Conservation (phyloP, 495 filamentous ascomycete species). For the Thermothielavioides terrestris region DNA sequence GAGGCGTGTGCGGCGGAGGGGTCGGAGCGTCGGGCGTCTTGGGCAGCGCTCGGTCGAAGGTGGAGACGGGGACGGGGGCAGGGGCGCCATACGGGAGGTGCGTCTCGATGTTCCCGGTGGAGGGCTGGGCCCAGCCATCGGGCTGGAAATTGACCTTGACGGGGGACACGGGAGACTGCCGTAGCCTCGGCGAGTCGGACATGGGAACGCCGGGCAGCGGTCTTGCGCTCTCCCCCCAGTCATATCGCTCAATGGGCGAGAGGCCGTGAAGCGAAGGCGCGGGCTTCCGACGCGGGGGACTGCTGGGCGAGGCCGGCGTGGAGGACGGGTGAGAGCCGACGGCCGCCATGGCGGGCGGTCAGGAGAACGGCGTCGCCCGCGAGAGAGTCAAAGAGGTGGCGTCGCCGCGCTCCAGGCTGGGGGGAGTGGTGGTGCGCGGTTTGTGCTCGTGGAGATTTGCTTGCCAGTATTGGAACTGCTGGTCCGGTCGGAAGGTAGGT, state of each 20-base stretch:
- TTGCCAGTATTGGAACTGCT: no score
- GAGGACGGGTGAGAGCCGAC: conserved; percentile 29
- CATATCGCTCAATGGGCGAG: conserved; percentile 28
- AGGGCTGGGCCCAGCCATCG: conserved; percentile 34
- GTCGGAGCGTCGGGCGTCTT: conserved; percentile 31
- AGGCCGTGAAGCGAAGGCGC: conserved; percentile 23
- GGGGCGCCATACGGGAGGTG: conserved; percentile 8
- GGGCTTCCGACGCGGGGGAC: conserved; percentile 36
- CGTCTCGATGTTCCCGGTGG: conserved; percentile 35
- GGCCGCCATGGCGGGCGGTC: conserved; percentile 36
- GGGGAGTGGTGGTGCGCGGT: background rate
- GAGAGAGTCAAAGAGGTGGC: background rate
- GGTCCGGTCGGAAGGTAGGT: no score
- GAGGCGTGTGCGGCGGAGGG: conserved; percentile 31
- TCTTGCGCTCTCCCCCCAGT: conserved; percentile 27
- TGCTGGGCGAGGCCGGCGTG: conserved; percentile 25
- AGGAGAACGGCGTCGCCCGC: conserved; percentile 6
- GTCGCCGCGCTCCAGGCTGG: conserved; percentile 8
- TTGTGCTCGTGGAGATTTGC: background rate
- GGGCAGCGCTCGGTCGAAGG: conserved; percentile 26
- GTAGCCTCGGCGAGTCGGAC: conserved; percentile 29
- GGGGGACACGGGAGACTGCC: conserved; percentile 34
- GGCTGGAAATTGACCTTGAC: conserved; percentile 35
- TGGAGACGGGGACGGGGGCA: background rate
- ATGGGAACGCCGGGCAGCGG: conserved; percentile 24